Conservation (phyloP, 78 protist genomes). For the Emiliania huxleyi region DNA sequence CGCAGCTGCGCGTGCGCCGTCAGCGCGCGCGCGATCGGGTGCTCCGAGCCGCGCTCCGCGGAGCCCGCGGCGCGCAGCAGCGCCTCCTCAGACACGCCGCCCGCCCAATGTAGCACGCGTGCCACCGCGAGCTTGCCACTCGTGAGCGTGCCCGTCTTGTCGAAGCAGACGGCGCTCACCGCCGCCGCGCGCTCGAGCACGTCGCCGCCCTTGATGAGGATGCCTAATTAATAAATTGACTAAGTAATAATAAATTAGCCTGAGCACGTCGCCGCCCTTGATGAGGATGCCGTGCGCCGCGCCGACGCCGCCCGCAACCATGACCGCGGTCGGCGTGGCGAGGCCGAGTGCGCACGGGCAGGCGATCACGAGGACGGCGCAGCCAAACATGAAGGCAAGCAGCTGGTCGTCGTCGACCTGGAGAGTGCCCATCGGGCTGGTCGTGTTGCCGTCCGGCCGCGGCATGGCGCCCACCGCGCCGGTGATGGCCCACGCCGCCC, state of each 20-base stretch:
- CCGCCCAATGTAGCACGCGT: too few species aligned
- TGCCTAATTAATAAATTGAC: too few species aligned
- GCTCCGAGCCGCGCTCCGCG: conserved; percentile 48
- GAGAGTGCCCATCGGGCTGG: too few species aligned
- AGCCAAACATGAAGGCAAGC: conserved; percentile 30
- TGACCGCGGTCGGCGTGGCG: conserved; percentile 92
- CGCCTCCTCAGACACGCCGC: background rate
- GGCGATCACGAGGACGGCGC: conserved; percentile 81
- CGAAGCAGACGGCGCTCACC: conserved; percentile 61
- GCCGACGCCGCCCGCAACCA: conserved; percentile 88
- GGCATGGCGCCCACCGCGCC: background rate
- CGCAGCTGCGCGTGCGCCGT: conserved; percentile 30
- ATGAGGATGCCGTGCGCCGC: conserved; percentile 74
- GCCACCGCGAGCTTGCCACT: conserved; percentile 55
- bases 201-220: conserved; percentile 80
- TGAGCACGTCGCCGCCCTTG: conserved; percentile 77
- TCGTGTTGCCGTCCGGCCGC: background rate
- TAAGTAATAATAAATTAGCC: too few species aligned
- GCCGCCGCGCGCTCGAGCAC: conserved; percentile 63
- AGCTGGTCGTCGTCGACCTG: background rate
- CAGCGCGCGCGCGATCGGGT: conserved; percentile 81
- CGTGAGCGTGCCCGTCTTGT: conserved; percentile 94
- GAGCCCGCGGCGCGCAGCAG: background rate
- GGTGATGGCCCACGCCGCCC: conserved; percentile 66
- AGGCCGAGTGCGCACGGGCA: conserved; percentile 91